Base-by-base conservation (phyloP, 2,329 filamentous ascomycete genomes). In the Ceratocystis variospora region DNA sequence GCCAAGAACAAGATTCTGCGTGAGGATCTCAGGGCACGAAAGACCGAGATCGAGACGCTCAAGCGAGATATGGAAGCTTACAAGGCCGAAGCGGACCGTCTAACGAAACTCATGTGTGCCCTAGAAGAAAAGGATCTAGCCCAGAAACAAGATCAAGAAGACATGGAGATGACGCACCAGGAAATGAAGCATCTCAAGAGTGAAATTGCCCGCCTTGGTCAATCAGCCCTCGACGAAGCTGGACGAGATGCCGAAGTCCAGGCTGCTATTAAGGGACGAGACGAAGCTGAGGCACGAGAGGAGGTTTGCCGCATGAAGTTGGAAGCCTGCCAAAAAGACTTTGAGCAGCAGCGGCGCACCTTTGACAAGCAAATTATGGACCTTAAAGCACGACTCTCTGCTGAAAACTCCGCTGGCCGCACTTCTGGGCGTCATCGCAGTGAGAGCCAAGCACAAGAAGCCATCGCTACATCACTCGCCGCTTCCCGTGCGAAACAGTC, bases 1-100 rank as follows among this genome's bases (percentile, higher is more conserved):
- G 79, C 79, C 64, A 90, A 88, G 74, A 77, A 91, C 55, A 82
- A 83, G 69, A 77, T 77, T 2, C 79, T 90, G 50, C 82, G 85
- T 62, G 87, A 90, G 67, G 87, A 90, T 68, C 84, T 86, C 69
- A 89, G 86, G 74, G 81, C 79, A 68, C 87, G 83, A 79, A 81
- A 79, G 31, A 74, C 74, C 0, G 84, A 88, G 68, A 79, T 83
- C 55, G 80, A 83, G 31, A 74, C 76, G 6, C 74, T 89, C 5
- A 79, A 80, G 45, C 78, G 78, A 17, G 84, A 87, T 67, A 75
- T 91, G 1, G 78, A 81, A 37, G 79, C 77, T 46, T 80, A 81
- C 0, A 80, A 79, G 69, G 77, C 79, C 4, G 87, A 92, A 70
- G 80, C 80, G 53, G 82, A 86, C 19, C 84, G 85, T 67, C 77